Conservation (phyloP, 2,329 filamentous ascomycete species). For the Sporothrix pallida region DNA sequence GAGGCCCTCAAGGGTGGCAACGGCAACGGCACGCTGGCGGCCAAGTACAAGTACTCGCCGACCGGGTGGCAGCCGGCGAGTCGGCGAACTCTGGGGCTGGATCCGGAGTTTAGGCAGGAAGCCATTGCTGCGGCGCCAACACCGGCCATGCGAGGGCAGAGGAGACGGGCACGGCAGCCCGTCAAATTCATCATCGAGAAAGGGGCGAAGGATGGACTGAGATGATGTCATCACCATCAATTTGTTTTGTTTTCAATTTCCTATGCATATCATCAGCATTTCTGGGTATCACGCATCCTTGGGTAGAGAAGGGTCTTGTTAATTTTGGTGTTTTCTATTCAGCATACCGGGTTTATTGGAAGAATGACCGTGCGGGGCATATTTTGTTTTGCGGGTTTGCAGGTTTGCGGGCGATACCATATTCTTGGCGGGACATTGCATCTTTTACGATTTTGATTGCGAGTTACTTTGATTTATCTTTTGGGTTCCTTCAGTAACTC, state of each 20-base stretch:
- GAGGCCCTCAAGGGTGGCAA: no score
- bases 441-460: neutral
- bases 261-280: no score
- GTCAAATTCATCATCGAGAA: slow-evolving; percentile 39
- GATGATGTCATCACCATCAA: slow-evolving; percentile 27
- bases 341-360: slow-evolving; percentile 1
- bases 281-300: slow-evolving; percentile 3
- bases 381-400: neutral
- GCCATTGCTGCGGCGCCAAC: slow-evolving; percentile 2
- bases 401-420: slow-evolving; percentile 18
- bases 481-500: neutral
- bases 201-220: slow-evolving; percentile 35
- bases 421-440: slow-evolving; percentile 7
- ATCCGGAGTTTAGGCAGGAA: neutral
- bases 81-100: slow-evolving; percentile 20
- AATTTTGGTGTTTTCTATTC: no score
- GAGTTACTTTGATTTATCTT: no score
- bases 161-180: slow-evolving; percentile 33
- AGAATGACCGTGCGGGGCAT: slow-evolving; percentile 6
- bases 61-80: slow-evolving; percentile 31
- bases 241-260: neutral
- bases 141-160: slow-evolving; percentile 35
- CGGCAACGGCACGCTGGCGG: slow-evolving; percentile 32
- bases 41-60: neutral
- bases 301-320: no score